Conservation (phyloP, 1,284 basidiomycete species). For the Tilletia setariae region DNA sequence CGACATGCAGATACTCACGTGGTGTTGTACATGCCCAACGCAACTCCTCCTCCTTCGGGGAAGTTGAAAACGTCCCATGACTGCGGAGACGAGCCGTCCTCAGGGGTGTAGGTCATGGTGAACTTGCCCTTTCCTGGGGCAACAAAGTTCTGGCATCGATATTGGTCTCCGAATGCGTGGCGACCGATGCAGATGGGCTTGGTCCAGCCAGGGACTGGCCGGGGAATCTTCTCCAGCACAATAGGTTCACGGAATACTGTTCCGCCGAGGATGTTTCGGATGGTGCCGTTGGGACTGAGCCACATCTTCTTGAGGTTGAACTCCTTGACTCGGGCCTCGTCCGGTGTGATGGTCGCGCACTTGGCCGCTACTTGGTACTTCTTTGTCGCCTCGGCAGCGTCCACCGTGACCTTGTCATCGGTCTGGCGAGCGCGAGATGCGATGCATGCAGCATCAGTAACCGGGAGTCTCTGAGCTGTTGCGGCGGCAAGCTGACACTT, state of each 20-base stretch:
- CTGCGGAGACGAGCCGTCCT: slow-evolving; percentile 36
- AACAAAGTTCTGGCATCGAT: slow-evolving; percentile 53
- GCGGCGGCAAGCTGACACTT: background rate
- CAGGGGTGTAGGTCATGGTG: slow-evolving; percentile 45
- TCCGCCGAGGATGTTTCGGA: slow-evolving; percentile 93
- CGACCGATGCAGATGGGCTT: slow-evolving; percentile 96
- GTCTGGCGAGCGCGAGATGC: slow-evolving; percentile 60
- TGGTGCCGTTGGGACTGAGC: slow-evolving; percentile 51
- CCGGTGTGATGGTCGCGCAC: slow-evolving; percentile 97
- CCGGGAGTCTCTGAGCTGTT: too few species aligned
- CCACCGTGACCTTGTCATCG: slow-evolving; percentile 86
- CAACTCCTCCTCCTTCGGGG: slow-evolving; percentile 48
- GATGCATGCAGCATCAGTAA: background rate
- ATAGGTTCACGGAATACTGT: slow-evolving; percentile 99
- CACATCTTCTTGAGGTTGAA: slow-evolving; percentile 92
- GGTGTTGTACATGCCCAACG: slow-evolving; percentile 58
- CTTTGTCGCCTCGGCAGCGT: slow-evolving; percentile 76
- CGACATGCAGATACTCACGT: slow-evolving; percentile 21
- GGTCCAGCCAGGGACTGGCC: slow-evolving; percentile 83
- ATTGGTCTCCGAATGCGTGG: slow-evolving; percentile 94
- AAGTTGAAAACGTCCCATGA: slow-evolving; percentile 47
- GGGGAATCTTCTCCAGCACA: slow-evolving; percentile 82
- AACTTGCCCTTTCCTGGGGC: slow-evolving; percentile 48
- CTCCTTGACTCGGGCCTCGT: slow-evolving; percentile 80
- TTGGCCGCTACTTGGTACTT: slow-evolving; percentile 55